A percentile compares a stretch with the other conserved stretches of the same genome.
phyloP scores from a whole-genome alignment of 805 yeast species.

The Kazachstania psychrophila region DNA sequence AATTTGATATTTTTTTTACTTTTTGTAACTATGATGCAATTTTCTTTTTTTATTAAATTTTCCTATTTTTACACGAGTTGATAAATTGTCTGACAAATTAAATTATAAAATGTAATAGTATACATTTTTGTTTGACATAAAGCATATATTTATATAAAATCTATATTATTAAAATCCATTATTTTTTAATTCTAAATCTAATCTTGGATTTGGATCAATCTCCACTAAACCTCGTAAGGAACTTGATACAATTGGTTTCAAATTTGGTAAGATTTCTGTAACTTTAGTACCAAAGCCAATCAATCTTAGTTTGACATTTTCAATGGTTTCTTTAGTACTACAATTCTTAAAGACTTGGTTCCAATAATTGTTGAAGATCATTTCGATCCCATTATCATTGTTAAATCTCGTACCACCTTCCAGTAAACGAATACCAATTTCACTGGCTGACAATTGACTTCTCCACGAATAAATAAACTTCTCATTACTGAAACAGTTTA shows the following conservation, averaged over 20 bases:
- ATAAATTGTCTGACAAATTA: too few relatives aligned
- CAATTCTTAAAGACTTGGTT: constrained; percentile 23
- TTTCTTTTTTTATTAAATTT: too few relatives aligned
- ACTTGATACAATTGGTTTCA: constrained; percentile 13
- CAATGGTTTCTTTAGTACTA: constrained; percentile 37
- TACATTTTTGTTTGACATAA: too few relatives aligned
- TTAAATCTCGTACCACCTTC: constrained; percentile 1
- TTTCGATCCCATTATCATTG: constrained; percentile 4
- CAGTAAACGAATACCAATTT: constrained; percentile 28
- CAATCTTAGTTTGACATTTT: constrained; percentile 49
- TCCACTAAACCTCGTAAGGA: constrained; percentile 22
- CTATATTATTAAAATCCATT: constrained; percentile 8
- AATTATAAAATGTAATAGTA: too few relatives aligned
- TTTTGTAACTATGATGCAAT: too few relatives aligned
- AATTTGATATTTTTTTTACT: too few relatives aligned
- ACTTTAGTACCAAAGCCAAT: constrained; percentile 31
- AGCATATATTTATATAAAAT: too few relatives aligned
- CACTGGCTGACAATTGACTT: constrained; percentile 40
- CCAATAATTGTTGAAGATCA: constrained; percentile 3
- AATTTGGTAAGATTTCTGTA: constrained; percentile 8
- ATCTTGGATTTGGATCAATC: constrained; percentile 41
- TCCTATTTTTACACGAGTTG: too few relatives aligned
- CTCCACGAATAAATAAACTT: constrained; percentile 47
- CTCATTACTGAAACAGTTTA: constrained; percentile 23
- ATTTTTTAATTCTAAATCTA: constrained; percentile 31